These are phyloP conservation scores for Aureobasidium sp. DNA, from an alignment of 2,329 filamentous ascomycete genomes.

Conservation along the genomic window DNA sequence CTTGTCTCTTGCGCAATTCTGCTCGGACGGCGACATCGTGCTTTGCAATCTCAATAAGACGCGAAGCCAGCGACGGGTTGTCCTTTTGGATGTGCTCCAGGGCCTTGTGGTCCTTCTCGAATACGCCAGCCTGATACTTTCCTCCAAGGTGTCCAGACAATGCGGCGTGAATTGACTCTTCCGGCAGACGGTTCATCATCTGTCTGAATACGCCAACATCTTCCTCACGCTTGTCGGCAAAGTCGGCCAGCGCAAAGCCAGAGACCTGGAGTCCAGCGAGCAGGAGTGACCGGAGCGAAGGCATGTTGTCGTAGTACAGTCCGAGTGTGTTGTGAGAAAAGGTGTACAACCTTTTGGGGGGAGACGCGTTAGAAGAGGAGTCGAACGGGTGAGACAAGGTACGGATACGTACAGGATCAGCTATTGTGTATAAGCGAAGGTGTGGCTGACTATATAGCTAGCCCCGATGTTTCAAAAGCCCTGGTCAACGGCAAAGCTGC, in stretches of 20 bases:
- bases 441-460: slow-evolving; percentile 4
- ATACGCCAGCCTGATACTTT: slow-evolving; percentile 61
- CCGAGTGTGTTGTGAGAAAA: background rate
- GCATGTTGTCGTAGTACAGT: slow-evolving; percentile 25
- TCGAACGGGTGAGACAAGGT: background rate
- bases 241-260: slow-evolving; percentile 23
- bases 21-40: slow-evolving; percentile 25
- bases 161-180: slow-evolving; percentile 55
- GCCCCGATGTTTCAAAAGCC: background rate
- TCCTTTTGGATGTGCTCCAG: slow-evolving; percentile 54
- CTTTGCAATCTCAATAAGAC: slow-evolving; percentile 56
- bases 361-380: slow-evolving; percentile 6
- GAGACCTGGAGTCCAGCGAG: slow-evolving; percentile 26
- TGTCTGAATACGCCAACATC: slow-evolving; percentile 41
- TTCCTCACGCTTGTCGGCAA: slow-evolving; percentile 18
- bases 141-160: slow-evolving; percentile 55
- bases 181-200: slow-evolving; percentile 48
- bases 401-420: slow-evolving; percentile 8
- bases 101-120: slow-evolving; percentile 54
- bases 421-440: slow-evolving; percentile 6
- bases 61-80: slow-evolving; percentile 53
- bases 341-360: background rate
- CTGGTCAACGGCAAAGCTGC: background rate
- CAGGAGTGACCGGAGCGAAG: slow-evolving; percentile 31
- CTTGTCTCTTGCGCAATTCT: slow-evolving; percentile 35